Percentiles rank a stretch among this genome's conserved stretches.
Evolutionary conservation across 306 rosid species (phyloP).

Genomic region (Luffa aegyptiaca): DNA sequence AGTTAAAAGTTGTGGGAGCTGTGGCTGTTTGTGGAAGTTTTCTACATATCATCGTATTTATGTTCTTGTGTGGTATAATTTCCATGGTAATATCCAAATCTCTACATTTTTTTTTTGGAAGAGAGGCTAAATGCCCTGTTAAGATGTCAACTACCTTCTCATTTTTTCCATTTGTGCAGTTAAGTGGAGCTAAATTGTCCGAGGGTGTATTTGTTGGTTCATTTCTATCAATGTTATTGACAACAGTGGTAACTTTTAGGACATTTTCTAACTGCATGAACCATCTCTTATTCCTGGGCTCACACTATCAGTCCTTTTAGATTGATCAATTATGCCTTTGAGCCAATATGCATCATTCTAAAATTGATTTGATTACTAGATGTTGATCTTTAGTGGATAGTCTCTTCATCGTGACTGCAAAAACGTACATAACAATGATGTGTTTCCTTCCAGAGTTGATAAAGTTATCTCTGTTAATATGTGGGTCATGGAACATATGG

Average conservation of each 20-base stretch:
- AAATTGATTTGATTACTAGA: background rate
- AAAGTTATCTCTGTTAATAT: no score
- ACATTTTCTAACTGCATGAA: background rate
- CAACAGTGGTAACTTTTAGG: no score
- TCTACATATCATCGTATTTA: no score
- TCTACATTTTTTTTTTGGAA: no score
- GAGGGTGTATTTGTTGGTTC: no score
- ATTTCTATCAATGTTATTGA: no score
- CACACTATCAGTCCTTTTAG: background rate
- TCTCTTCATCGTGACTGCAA: background rate
- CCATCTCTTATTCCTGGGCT: background rate
- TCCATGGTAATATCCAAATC: no score
- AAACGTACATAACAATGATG: background rate
- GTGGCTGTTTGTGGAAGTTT: no score
- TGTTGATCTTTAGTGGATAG: background rate
- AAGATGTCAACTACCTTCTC: background rate
- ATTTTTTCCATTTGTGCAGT: conserved; percentile 31
- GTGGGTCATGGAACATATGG: no score
- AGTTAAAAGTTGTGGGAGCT: no score
- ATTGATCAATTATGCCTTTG: background rate
- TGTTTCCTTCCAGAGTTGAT: no score
- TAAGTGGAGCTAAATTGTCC: conserved; percentile 82
- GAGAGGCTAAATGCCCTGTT: background rate
- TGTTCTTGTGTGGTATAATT: no score
- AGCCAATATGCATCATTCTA: background rate